Conservation (phyloP, 768 basidiomycete genomes). For the Boletellus emodensis region DNA sequence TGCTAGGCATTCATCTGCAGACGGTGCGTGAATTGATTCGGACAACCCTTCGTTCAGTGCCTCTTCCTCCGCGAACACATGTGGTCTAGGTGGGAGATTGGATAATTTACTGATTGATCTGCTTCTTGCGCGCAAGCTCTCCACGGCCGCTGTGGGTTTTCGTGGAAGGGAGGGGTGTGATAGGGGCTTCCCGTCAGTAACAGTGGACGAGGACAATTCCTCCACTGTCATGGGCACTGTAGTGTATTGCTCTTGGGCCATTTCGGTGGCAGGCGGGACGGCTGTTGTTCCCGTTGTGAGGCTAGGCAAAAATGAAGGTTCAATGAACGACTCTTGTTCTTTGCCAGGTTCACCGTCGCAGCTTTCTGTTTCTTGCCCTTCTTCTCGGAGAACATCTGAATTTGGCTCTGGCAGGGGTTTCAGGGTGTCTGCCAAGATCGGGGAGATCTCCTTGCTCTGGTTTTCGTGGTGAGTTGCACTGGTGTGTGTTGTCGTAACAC, state of each 20-base stretch:
- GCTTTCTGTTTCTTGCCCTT: constrained; percentile 21
- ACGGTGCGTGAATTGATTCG: constrained; percentile 26
- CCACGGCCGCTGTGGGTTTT: constrained; percentile 37
- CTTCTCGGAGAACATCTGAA: constrained; percentile 22
- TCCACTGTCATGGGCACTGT: constrained; percentile 8
- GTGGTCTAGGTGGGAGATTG: constrained; percentile 11
- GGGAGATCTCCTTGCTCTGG: constrained; percentile 51
- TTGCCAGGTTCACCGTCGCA: constrained; percentile 9
- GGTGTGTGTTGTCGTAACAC: constrained; percentile 47
- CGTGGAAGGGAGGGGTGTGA: constrained; percentile 46
- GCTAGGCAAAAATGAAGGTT: constrained; percentile 6
- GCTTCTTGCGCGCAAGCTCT: constrained; percentile 13
- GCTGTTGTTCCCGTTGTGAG: background rate
- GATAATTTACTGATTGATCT: constrained; percentile 13
- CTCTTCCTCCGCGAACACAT: constrained; percentile 9
- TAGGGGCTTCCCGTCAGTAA: constrained; percentile 19
- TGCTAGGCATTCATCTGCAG: constrained; percentile 13
- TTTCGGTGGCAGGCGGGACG: constrained; percentile 3
- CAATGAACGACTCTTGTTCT: constrained; percentile 4
- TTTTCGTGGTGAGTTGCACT: constrained; percentile 24
- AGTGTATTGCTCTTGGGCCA: constrained; percentile 18
- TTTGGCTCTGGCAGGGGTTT: constrained; percentile 53
- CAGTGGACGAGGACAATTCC: constrained; percentile 4
- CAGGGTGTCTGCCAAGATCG: constrained; percentile 62
- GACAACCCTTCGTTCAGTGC: constrained; percentile 19